A percentile compares a stretch with the other conserved stretches of the same genome.
These are phyloP conservation scores for Penicillium fuscoglaucum DNA, from an alignment of 2,329 filamentous ascomycete species.

Conservation along the genomic window DNA sequence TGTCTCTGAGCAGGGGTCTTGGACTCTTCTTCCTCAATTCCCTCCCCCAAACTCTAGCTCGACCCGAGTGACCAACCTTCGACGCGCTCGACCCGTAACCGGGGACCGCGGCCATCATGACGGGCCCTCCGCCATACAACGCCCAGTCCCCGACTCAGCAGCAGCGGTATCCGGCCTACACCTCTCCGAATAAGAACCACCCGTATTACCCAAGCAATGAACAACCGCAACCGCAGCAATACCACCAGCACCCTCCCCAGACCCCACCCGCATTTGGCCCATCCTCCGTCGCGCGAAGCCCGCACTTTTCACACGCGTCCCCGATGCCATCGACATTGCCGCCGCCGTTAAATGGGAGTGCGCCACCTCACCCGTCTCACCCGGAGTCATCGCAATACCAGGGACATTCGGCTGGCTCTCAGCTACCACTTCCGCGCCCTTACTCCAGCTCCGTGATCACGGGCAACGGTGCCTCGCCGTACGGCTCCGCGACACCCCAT, in stretches of 20 bases:
- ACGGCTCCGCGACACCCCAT: constrained; percentile 41
- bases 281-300: constrained; percentile 41
- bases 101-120: constrained; percentile 41
- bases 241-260: constrained; percentile 44
- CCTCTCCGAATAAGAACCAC: constrained; percentile 44
- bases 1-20: constrained; percentile 18
- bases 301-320: constrained; percentile 43
- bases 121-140: constrained; percentile 47
- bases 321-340: constrained; percentile 43
- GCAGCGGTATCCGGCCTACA: constrained; percentile 44
- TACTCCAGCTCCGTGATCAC: constrained; percentile 39
- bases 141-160: constrained; percentile 49
- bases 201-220: constrained; percentile 47
- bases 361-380: constrained; percentile 31
- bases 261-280: constrained; percentile 45
- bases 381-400: constrained; percentile 40
- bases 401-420: constrained; percentile 32
- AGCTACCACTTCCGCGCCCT: constrained; percentile 37
- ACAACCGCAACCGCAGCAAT: constrained; percentile 31
- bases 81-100: constrained; percentile 32
- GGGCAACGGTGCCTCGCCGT: constrained; percentile 39
- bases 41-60: constrained; percentile 1
- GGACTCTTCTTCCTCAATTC: constrained; percentile 21
- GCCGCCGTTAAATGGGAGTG: constrained; percentile 40
- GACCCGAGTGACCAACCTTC: constrained; percentile 12